Evolutionary conservation across 352 stramenopile genomes (phyloP), one percentile per base, ranked within the genome.

Genomic region (Phytophthora brassicae): DNA sequence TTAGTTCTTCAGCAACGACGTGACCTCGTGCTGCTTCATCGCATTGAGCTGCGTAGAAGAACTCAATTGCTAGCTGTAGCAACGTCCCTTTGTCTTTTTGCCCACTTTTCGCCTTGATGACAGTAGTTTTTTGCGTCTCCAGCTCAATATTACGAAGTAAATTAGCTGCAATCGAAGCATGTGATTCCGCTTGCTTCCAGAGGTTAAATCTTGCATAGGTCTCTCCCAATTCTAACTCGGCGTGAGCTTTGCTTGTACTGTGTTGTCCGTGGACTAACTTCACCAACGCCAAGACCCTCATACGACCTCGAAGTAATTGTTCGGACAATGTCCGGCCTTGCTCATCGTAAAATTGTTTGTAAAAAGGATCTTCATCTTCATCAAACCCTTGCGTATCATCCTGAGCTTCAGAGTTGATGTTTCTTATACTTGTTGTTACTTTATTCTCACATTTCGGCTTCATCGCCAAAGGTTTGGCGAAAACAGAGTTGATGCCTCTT

Each of bases 111-210:
- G 24, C 12, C 44, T 70, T 65, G 12, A 5, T 31, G 1, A 1
- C 26, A 31, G 16, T n/a, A 19, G 35, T 44, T 14, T 58, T 52
- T 29, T 54, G 39, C 3, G 43, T 1, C 20, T 54, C 39, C 0
- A 54, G 43, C 3, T 74, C 64, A n/a, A 81, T 41, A 7, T 69
- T 54, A 36, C 68, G 66, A 19, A 91, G 63, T 4, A 88, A 29
- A 28, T 68, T 73, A 12, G 68, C 70, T 4, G 72, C 72, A 13
- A 58, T 56, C 6, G 64, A 64, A 5, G 72, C 55, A 33, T 92
- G 82, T 6, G 73, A 35, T 33, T 88, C 68, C 0, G 73, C 78
- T 38, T 92, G 82, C 42, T 92, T 90, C 82, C 82, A 90, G 12
- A 92, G 69, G 38, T 80, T 85, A 33, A 88, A 50, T 0, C 76